Evolutionary conservation across 495 filamentous ascomycete species (phyloP).

Genomic region (Hypoxylon fragiforme): DNA sequence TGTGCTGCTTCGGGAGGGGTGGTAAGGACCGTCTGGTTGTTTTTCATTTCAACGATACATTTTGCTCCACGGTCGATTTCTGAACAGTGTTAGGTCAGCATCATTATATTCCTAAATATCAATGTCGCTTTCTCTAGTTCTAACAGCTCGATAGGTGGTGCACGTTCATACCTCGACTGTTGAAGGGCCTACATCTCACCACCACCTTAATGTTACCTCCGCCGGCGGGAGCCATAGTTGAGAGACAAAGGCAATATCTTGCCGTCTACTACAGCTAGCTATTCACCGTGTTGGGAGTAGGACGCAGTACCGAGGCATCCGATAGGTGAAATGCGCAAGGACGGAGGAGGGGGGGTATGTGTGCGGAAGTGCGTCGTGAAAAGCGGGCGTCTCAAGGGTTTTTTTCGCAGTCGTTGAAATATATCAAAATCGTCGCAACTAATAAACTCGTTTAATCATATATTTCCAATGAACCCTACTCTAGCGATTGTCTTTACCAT

Average conservation of each 20-base stretch:
- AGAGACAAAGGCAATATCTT: constrained; percentile 29
- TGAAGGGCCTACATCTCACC: constrained; percentile 91
- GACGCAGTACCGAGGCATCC: constrained; percentile 26
- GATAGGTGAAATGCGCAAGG: constrained; percentile 23
- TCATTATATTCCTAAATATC: constrained; percentile 1
- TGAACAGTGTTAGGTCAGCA: constrained; percentile 47
- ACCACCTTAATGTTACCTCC: constrained; percentile 99
- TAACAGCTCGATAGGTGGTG: constrained; percentile 6
- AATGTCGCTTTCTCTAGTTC: constrained; percentile 1
- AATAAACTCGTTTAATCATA: constrained; percentile 7
- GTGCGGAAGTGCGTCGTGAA: constrained; percentile 8
- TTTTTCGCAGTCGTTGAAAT: constrained; percentile 13
- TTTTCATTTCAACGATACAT: constrained; percentile 98
- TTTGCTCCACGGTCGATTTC: constrained; percentile 89
- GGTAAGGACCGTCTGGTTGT: constrained; percentile 82
- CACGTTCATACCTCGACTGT: constrained; percentile 74
- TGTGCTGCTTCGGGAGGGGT: constrained; percentile 65
- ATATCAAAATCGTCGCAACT: constrained; percentile 2
- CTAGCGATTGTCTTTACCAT: constrained; percentile 1
- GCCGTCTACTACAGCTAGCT: constrained; percentile 33
- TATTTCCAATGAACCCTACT: constrained; percentile 17
- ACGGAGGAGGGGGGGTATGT: background rate
- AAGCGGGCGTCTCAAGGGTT: background rate
- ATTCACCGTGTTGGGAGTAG: constrained; percentile 16
- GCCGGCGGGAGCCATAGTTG: constrained; percentile 70